These are phyloP conservation scores for Pseudogymnoascus sp. DNA, from an alignment of 2,329 filamentous ascomycete genomes.

Conservation along the genomic window DNA sequence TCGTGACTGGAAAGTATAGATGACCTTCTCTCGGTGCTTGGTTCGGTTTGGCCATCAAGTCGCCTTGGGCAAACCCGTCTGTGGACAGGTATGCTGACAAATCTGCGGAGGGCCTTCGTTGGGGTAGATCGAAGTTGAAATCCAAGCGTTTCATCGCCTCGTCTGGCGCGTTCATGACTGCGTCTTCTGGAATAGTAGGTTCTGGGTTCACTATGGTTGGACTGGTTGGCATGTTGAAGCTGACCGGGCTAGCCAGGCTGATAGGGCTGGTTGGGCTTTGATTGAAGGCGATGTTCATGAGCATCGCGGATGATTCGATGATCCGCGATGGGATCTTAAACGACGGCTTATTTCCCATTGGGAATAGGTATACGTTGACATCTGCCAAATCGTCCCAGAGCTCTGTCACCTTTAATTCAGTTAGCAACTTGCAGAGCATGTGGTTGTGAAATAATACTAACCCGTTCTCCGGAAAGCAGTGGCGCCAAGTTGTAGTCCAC, in stretches of 20 bases:
- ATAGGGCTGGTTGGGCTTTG: constrained; percentile 6
- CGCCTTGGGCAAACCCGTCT: constrained; percentile 17
- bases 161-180: neutral
- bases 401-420: constrained; percentile 47
- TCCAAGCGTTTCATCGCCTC: constrained; percentile 40
- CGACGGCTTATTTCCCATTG: constrained; percentile 44
- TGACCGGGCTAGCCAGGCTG: constrained; percentile 26
- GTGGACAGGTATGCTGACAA: constrained; percentile 16
- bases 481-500: constrained; percentile 48
- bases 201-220: constrained; percentile 26
- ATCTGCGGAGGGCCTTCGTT: constrained; percentile 32
- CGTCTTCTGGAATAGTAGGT: neutral
- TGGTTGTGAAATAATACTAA: constrained; percentile 22
- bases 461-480: constrained; percentile 47
- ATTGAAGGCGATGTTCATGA: constrained; percentile 16
- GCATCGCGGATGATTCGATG: constrained; percentile 39
- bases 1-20: constrained; percentile 42
- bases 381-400: constrained; percentile 55
- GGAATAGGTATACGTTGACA: constrained; percentile 49
- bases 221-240: constrained; percentile 40
- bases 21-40: constrained; percentile 36
- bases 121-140: constrained; percentile 26
- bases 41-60: constrained; percentile 15
- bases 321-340: constrained; percentile 51
- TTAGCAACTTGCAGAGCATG: constrained; percentile 10